These are phyloP conservation scores for Hortaea werneckii DNA, from an alignment of 2,329 filamentous ascomycete genomes.

Conservation along the genomic window DNA sequence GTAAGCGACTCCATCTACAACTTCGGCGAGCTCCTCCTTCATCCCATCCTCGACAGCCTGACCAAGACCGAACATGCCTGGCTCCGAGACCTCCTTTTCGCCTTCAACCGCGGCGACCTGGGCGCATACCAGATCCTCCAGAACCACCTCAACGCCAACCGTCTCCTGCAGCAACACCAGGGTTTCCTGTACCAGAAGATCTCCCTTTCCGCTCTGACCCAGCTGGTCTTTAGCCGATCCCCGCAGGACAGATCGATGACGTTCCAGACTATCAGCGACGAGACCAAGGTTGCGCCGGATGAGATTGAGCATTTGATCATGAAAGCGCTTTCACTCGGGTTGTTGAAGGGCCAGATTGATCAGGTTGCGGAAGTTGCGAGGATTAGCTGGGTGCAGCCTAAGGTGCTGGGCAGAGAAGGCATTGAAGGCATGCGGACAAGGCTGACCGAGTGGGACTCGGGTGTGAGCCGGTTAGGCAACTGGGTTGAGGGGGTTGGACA, in stretches of 20 bases:
- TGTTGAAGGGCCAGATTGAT: conserved; percentile 86
- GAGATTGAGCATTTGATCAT: conserved; percentile 98
- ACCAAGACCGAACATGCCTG: conserved; percentile 66
- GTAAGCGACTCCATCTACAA: conserved; percentile 97
- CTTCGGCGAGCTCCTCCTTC: conserved; percentile 95
- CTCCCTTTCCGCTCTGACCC: conserved; percentile 87
- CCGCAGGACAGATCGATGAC: conserved; percentile 93
- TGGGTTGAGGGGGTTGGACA: conserved; percentile 93
- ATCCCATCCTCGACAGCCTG: conserved; percentile 86
- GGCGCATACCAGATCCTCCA: conserved; percentile 72
- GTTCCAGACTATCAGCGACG: conserved; percentile 75
- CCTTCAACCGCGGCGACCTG: conserved; percentile 93
- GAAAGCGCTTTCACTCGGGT: conserved; percentile 92
- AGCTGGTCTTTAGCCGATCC: conserved; percentile 89
- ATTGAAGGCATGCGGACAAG: conserved; percentile 85
- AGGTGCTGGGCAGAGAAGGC: conserved; percentile 91
- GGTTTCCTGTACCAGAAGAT: conserved; percentile 94
- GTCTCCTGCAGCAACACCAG: conserved; percentile 67
- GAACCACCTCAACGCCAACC: conserved; percentile 61
- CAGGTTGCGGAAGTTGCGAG: conserved; percentile 89
- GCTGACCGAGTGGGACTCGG: conserved; percentile 88
- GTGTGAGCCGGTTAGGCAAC: conserved; percentile 89
- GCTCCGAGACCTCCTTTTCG: conserved; percentile 91
- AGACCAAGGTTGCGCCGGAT: conserved; percentile 82
- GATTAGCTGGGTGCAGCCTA: conserved; percentile 98